A percentile compares a stretch with the other conserved stretches of the same genome.
These are phyloP conservation scores for Thelonectria discophora DNA, from an alignment of 2,329 filamentous ascomycete genomes.

Conservation along the genomic window DNA sequence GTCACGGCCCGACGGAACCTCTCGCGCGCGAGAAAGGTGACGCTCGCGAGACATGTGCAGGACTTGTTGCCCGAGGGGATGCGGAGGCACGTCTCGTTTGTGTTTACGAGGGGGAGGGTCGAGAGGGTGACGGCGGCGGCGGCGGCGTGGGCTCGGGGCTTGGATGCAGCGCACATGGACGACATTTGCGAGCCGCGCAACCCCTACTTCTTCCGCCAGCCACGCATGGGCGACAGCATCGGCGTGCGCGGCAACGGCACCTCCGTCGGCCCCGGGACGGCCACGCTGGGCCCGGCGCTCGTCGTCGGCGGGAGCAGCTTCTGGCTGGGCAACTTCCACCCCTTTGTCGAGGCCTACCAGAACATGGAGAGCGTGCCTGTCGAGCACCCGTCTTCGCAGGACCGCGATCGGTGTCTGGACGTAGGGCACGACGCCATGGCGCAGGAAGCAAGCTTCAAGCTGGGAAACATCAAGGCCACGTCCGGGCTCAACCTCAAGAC, in stretches of 20 bases:
- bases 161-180: slow-evolving; percentile 50
- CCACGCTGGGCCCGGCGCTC: slow-evolving; percentile 54
- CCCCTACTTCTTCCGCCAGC: slow-evolving; percentile 52
- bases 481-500: slow-evolving; percentile 55
- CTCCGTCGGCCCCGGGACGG: slow-evolving; percentile 47
- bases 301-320: slow-evolving; percentile 49
- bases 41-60: slow-evolving; percentile 52
- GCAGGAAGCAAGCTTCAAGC: slow-evolving; percentile 39
- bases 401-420: slow-evolving; percentile 48
- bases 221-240: slow-evolving; percentile 58
- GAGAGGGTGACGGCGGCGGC: too few relatives aligned
- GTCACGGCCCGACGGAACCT: slow-evolving; percentile 51
- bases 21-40: slow-evolving; percentile 49
- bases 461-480: slow-evolving; percentile 51
- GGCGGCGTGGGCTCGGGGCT: slow-evolving; percentile 52
- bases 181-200: slow-evolving; percentile 54
- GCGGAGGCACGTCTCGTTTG: slow-evolving; percentile 45
- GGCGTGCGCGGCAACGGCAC: slow-evolving; percentile 45
- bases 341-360: slow-evolving; percentile 51
- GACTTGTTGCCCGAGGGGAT: slow-evolving; percentile 52
- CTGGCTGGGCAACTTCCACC: slow-evolving; percentile 57
- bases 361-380: slow-evolving; percentile 42
- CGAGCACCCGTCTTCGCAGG: slow-evolving; percentile 54
- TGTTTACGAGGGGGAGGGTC: slow-evolving; percentile 51
- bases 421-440: slow-evolving; percentile 51